Evolutionary conservation across 1,284 basidiomycete species (phyloP), one percentile per base, ranked within the genome.

Genomic region (Sanghuangporus sanghuang): DNA sequence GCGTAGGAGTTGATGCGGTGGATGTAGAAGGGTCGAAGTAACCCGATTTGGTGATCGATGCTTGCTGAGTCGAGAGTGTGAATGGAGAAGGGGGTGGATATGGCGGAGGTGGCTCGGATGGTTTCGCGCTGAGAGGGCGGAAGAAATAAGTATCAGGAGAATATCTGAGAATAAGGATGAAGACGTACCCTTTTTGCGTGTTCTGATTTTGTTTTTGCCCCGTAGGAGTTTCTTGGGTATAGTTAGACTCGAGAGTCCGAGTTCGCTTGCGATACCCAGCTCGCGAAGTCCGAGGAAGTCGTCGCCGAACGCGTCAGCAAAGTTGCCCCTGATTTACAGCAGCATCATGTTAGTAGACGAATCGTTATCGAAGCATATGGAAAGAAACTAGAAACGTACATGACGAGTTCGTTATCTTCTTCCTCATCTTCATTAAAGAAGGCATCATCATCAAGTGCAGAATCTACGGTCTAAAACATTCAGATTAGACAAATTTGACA

Each of bases 251-350:
- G 86, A 82, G 67, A 96, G 76, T n/a, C 93, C 93, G 61, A 93
- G 81, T 73, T 98, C 96, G 52, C 84, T 82, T 57, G 95, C 94
- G 63, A 98, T 92, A 21, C 96, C 96, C 49, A 96, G 77, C 72
- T 93, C 94, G 61, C 86, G 84, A 36, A 98, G 81, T 18, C 95
- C 96, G 39, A 98, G 85, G 76, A 95, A 97, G 75, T 98, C 96
- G 70, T 97, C 95, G 42, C 95, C 95, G 16, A 96, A 82, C 23
- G 87, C 83, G 61, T 93, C 92, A 0, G 93, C 90, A 73, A 96
- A 96, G 68, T 91, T 89, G 61, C 95, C 95, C 70, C 89, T 90
- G 69, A 3, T 63, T 57, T 48, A 59, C 48, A 42, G 35, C 56
- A 62, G 12, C 59, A 18, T 63, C 18, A 27, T 55, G 35, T 46